phyloP scores from a whole-genome alignment of 2,329 filamentous ascomycete genomes.

The Calonectria multiphialidica region DNA sequence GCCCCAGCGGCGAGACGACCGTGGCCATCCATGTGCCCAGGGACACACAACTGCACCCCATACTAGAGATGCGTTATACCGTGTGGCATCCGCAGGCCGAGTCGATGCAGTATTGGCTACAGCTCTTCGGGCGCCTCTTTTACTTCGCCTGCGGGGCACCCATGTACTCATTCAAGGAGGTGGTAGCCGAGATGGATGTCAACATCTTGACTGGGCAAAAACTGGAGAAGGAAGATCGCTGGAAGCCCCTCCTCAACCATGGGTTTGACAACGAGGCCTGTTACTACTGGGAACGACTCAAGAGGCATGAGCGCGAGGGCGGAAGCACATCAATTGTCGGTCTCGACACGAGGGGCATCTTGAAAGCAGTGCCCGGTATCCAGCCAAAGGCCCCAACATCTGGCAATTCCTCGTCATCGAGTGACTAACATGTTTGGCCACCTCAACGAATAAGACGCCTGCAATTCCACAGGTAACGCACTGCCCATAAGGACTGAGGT shows the following conservation, averaged over 20 bases:
- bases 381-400: neutral
- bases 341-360: conserved; percentile 22
- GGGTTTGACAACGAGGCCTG: conserved; percentile 17
- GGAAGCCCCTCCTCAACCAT: conserved; percentile 23
- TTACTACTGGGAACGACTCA: conserved; percentile 26
- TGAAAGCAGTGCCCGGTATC: neutral
- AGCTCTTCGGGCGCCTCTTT: conserved; percentile 25
- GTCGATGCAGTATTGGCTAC: conserved; percentile 30
- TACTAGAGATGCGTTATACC: conserved; percentile 24
- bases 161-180: conserved; percentile 9
- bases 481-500: neutral
- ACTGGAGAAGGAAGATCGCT: conserved; percentile 14
- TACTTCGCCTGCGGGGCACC: conserved; percentile 19
- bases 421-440: neutral
- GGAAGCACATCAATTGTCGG: conserved; percentile 11
- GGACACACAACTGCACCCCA: neutral
- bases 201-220: conserved; percentile 2
- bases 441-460: neutral
- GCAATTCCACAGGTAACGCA: too few relatives aligned
- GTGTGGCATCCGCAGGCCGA: conserved; percentile 32
- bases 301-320: conserved; percentile 1
- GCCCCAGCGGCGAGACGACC: conserved; percentile 23
- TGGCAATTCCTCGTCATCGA: neutral
- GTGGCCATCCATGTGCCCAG: conserved; percentile 10
- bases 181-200: neutral